phyloP scores from a whole-genome alignment of 192 early-diverging fungal species.

The Backusella sp. region DNA sequence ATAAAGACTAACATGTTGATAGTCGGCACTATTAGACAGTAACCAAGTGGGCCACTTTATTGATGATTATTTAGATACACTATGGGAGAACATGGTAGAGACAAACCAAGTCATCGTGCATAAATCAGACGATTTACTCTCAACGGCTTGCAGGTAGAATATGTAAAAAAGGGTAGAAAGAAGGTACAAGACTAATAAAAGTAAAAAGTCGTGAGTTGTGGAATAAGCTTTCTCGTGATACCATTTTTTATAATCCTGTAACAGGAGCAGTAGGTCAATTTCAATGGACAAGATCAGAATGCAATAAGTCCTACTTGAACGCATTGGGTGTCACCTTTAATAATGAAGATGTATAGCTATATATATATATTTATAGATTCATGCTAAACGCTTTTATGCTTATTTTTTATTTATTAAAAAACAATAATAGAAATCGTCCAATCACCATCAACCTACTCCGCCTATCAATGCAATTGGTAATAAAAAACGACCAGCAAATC shows the following conservation, averaged over 20 bases:
- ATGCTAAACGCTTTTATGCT: not conserved
- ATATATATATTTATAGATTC: not conserved
- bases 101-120: not conserved
- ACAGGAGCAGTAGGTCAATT: conserved; percentile 44
- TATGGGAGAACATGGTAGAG: not conserved
- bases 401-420: not conserved
- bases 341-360: conserved; percentile 24
- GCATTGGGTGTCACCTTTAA: conserved; percentile 37
- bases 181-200: not conserved
- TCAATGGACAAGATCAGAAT: conserved; percentile 40
- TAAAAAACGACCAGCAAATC: not conserved
- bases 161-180: no score
- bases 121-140: conserved; percentile 6
- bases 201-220: conserved; percentile 31
- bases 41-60: not conserved
- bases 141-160: conserved; percentile 22
- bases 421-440: not conserved
- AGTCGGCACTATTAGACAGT: conserved; percentile 1
- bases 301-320: conserved; percentile 30
- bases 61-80: not conserved
- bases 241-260: conserved; percentile 40
- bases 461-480: not conserved
- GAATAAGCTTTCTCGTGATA: conserved; percentile 37
- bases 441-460: not conserved
- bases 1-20: not conserved